Evolutionary conservation across 257 asterid genomes (phyloP).

Genomic region (Solanum appendiculatum): DNA sequence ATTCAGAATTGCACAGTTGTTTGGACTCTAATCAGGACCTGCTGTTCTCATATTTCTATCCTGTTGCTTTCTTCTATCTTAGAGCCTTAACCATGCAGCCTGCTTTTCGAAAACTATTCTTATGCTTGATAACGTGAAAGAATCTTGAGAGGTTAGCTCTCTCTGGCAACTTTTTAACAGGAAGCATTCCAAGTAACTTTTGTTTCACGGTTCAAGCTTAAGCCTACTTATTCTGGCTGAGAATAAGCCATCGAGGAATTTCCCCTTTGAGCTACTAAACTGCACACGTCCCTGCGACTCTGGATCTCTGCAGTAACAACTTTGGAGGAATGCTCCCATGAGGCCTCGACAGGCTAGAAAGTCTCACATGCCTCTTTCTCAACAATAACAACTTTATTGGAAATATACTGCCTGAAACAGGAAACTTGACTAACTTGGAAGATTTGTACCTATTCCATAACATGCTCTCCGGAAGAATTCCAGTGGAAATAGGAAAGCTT

Average conservation of each 20-base stretch:
- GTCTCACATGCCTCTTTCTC: constrained; percentile 69
- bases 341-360: constrained; percentile 30
- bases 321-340: constrained; percentile 45
- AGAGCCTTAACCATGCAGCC: background rate
- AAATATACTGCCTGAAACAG: constrained; percentile 48
- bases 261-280: constrained; percentile 44
- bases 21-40: background rate
- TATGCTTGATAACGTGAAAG: background rate
- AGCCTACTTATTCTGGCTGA: constrained; percentile 38
- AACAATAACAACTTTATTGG: constrained; percentile 71
- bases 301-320: constrained; percentile 68
- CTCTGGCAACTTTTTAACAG: constrained; percentile 38
- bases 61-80: background rate
- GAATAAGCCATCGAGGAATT: constrained; percentile 43
- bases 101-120: background rate
- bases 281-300: constrained; percentile 49
- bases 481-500: constrained; percentile 58
- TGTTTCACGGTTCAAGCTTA: constrained; percentile 38
- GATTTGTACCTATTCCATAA: constrained; percentile 47
- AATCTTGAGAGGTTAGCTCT: constrained; percentile 40
- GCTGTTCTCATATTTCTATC: background rate
- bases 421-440: constrained; percentile 40
- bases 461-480: constrained; percentile 53
- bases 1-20: background rate
- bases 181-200: constrained; percentile 23